Base-by-base conservation (phyloP, 208 protist species). In the Acanthamoeba royreba region DNA sequence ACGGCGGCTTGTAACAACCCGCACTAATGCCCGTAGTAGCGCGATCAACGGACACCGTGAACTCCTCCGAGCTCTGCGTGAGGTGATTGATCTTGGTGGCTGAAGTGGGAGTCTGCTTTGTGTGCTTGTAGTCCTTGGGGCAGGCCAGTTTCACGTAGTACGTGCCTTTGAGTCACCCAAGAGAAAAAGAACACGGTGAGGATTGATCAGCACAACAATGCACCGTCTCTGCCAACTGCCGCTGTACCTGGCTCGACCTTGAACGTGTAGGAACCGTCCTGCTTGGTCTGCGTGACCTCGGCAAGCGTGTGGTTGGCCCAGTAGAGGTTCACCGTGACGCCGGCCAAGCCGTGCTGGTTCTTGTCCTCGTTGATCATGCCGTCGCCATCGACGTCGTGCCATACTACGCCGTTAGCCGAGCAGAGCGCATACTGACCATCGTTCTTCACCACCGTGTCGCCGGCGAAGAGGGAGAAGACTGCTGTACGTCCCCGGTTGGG, bases 401-500 rank as follows among this genome's bases (percentile, higher is more conserved):
- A 87, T 22, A 87, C 77, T n/a, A 87, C 77, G 49, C 77, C 77
- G 77, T 87, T 87, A 28, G 77, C 77, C 8, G 77, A 87, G 77
- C 46, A 87, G 77, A 87, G 77, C n/a, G 77, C 77, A 46, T 87
- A 87, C 45, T 87, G 77, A 17, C 77, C 77, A 42, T 87, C 77
- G 42, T 87, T 87, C 77, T 61, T 87, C 4, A 58, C 47, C 43
- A 61, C 47, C 15, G 77, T 87, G 28, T 87, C 77, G 25, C 77
- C 77, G 77, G 77, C 77, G 45, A 45, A 58, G 77, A 87, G 77
- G 5, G 77, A 25, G 45, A 87, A 87, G n/a, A 87, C 42, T 5
- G 77, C 42, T 31, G 77, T 87, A 45, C 77, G 42, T 0, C 77
- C 77, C 11, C 77, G 46, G 25, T 38, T 87, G 28, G 77, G 33